These are phyloP conservation scores for Colletotrichum sp. DNA, from an alignment of 2,329 filamentous ascomycete genomes.

Conservation along the genomic window DNA sequence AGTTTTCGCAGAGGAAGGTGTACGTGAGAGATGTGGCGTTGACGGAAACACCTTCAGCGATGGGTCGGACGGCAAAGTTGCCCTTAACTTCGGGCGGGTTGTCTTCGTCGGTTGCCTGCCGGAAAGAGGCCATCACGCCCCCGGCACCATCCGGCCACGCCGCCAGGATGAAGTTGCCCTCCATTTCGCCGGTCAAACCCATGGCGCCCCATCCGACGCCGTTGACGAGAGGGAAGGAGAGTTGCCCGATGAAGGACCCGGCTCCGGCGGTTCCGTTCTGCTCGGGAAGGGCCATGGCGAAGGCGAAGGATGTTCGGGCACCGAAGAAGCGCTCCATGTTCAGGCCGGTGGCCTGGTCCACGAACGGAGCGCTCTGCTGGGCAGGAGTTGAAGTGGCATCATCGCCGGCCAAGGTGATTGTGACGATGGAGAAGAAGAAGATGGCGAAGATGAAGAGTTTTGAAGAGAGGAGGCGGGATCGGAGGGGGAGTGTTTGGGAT, in stretches of 20 bases:
- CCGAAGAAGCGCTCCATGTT: slow-evolving; percentile 43
- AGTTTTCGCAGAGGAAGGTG: slow-evolving; percentile 50
- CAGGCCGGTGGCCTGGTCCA: slow-evolving; percentile 37
- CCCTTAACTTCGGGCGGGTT: slow-evolving; percentile 48
- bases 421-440: background rate
- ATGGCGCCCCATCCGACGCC: slow-evolving; percentile 51
- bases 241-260: slow-evolving; percentile 51
- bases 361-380: slow-evolving; percentile 27
- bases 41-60: slow-evolving; percentile 45
- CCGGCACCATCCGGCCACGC: slow-evolving; percentile 46
- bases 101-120: slow-evolving; percentile 46
- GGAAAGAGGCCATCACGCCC: slow-evolving; percentile 45
- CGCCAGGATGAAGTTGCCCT: slow-evolving; percentile 47
- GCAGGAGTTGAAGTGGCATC: slow-evolving; percentile 17
- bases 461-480: background rate
- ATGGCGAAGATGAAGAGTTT: background rate
- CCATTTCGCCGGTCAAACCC: slow-evolving; percentile 48
- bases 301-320: slow-evolving; percentile 40
- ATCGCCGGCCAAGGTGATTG: background rate
- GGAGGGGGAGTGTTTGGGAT: background rate
- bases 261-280: slow-evolving; percentile 10
- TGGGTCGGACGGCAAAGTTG: slow-evolving; percentile 42
- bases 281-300: slow-evolving; percentile 47
- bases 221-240: slow-evolving; percentile 43
- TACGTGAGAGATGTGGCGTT: slow-evolving; percentile 48